Percentiles rank a stretch among this genome's conserved stretches.
Conservation (phyloP, 2,329 filamentous ascomycete species). For the Diaporthe humulicola region DNA sequence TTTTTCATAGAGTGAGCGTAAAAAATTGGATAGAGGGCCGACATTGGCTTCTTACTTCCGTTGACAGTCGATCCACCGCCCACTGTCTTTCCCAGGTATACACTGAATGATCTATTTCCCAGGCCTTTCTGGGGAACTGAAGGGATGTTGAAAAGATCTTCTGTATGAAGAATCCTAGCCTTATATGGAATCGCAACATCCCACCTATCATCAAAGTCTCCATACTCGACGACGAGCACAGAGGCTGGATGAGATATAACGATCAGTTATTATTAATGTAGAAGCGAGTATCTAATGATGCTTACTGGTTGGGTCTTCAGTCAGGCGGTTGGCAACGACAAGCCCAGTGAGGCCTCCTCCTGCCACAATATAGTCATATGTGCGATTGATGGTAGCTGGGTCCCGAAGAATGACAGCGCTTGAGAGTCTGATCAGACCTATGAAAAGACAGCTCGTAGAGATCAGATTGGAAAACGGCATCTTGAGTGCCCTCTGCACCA, state of each 20-base stretch:
- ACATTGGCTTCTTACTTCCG: constrained; percentile 50
- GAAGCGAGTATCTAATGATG: too few relatives aligned
- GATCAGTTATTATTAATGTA: background rate
- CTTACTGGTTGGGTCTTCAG: constrained; percentile 39
- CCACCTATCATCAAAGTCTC: constrained; percentile 37
- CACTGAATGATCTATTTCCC: constrained; percentile 41
- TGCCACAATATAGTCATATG: constrained; percentile 56
- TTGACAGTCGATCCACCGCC: constrained; percentile 56
- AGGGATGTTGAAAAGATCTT: constrained; percentile 9
- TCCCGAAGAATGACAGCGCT: background rate
- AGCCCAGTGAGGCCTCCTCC: constrained; percentile 53
- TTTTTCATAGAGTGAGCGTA: background rate
- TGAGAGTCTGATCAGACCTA: background rate
- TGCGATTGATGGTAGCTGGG: constrained; percentile 47
- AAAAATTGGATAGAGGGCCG: constrained; percentile 39
- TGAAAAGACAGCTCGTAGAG: background rate
- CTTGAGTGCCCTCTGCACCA: background rate
- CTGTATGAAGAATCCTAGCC: constrained; percentile 2
- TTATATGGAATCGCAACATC: constrained; percentile 17
- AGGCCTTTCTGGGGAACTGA: constrained; percentile 48
- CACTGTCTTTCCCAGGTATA: constrained; percentile 46
- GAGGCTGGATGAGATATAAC: background rate
- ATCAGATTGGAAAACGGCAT: background rate
- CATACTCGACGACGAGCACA: constrained; percentile 44
- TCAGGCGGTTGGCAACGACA: constrained; percentile 52